A percentile compares a stretch with the other conserved stretches of the same genome.
These are phyloP conservation scores for Tulasnella sp. DNA, from an alignment of 768 basidiomycete species.

Conservation along the genomic window DNA sequence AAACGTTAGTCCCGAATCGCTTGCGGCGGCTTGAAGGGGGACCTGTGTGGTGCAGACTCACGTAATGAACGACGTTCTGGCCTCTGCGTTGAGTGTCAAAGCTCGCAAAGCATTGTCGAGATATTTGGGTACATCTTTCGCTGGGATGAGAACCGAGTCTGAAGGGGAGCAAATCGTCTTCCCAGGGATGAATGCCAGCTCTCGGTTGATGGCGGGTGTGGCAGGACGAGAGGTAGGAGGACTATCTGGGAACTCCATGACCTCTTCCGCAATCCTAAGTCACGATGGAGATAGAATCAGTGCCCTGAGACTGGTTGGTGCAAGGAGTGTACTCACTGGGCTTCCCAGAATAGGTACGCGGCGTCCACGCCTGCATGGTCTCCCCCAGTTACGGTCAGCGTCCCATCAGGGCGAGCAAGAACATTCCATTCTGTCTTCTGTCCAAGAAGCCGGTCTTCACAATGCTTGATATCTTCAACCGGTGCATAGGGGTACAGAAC, in stretches of 20 bases:
- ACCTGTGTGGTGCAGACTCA: conserved; percentile 39
- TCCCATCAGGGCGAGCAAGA: conserved; percentile 42
- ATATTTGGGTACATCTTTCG: conserved; percentile 44
- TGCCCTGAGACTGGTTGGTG: background rate
- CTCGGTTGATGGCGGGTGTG: background rate
- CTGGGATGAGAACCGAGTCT: conserved; percentile 44
- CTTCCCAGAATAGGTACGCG: conserved; percentile 1
- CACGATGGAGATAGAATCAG: background rate
- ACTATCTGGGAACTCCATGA: background rate
- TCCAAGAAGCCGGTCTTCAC: background rate
- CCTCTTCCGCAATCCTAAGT: background rate
- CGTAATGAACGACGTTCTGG: conserved; percentile 55
- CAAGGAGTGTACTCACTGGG: background rate
- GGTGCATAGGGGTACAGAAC: conserved; percentile 43
- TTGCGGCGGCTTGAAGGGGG: no score
- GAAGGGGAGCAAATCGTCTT: background rate
- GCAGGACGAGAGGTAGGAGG: conserved; percentile 30
- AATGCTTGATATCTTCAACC: background rate
- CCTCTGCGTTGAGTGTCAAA: conserved; percentile 51
- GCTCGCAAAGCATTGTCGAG: conserved; percentile 45
- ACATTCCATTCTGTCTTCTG: conserved; percentile 48
- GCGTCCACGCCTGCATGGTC: conserved; percentile 41
- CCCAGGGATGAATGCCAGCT: conserved; percentile 33
- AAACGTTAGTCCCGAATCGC: no score
- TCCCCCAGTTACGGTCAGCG: conserved; percentile 41